Conservation (phyloP, 495 filamentous ascomycete species). For the Glarea lozoyensis region DNA sequence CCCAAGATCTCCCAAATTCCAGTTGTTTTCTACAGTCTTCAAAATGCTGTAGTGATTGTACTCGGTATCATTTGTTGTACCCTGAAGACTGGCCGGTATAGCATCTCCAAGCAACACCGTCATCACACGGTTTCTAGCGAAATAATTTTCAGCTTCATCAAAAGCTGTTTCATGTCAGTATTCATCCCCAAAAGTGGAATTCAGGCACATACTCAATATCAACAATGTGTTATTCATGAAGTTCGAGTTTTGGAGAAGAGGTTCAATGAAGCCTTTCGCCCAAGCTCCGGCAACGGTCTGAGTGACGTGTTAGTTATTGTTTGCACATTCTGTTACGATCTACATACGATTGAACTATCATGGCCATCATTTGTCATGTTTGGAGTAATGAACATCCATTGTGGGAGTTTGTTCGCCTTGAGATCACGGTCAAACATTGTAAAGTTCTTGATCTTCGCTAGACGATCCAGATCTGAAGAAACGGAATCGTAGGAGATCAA, state of each 20-base stretch:
- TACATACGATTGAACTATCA: constrained; percentile 60
- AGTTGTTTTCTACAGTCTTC: constrained; percentile 56
- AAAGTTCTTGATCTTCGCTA: constrained; percentile 60
- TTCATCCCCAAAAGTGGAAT: background rate
- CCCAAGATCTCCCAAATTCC: constrained; percentile 27
- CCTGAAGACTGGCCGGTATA: constrained; percentile 44
- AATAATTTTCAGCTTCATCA: constrained; percentile 53
- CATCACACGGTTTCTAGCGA: constrained; percentile 45
- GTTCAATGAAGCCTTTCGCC: constrained; percentile 47
- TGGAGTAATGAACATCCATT: constrained; percentile 68
- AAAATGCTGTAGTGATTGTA: constrained; percentile 66
- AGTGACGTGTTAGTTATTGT: constrained; percentile 55
- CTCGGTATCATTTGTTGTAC: constrained; percentile 53
- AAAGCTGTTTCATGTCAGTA: constrained; percentile 29
- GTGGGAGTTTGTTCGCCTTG: constrained; percentile 46
- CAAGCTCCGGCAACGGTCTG: constrained; percentile 50
- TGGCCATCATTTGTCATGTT: constrained; percentile 66
- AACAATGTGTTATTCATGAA: constrained; percentile 63
- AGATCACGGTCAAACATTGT: constrained; percentile 53
- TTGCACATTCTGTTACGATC: no score
- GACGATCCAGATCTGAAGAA: constrained; percentile 41
- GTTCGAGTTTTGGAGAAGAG: constrained; percentile 51
- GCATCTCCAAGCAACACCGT: constrained; percentile 57
- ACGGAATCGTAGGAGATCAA: constrained; percentile 54
- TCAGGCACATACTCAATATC: constrained; percentile 35